Percentiles rank a stretch among this genome's conserved stretches.
phyloP scores from a whole-genome alignment of 2,329 filamentous ascomycete genomes.

The Aspergillus melleus region DNA sequence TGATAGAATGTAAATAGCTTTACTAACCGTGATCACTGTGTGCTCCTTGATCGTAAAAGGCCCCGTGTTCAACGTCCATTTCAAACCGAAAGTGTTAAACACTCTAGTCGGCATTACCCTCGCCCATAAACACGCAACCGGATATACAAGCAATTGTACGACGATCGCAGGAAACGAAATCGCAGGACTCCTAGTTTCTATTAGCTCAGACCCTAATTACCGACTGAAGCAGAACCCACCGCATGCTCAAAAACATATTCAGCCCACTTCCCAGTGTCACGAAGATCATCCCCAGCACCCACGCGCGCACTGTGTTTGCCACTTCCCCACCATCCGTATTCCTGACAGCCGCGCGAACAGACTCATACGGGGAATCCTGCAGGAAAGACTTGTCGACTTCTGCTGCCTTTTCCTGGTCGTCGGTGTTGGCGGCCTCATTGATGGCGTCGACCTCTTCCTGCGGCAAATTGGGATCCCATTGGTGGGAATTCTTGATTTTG shows the following conservation, averaged over 20 bases:
- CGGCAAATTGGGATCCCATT: constrained; percentile 66
- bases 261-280: constrained; percentile 63
- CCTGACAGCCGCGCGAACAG: constrained; percentile 65
- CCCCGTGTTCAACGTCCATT: constrained; percentile 44
- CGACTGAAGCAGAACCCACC: constrained; percentile 29
- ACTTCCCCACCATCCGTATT: constrained; percentile 66
- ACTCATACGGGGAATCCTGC: constrained; percentile 67
- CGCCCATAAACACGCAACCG: constrained; percentile 45
- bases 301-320: constrained; percentile 65
- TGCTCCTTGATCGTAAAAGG: constrained; percentile 52
- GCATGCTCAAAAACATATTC: constrained; percentile 59
- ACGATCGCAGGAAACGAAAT: constrained; percentile 63
- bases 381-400: constrained; percentile 61
- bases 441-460: constrained; percentile 62
- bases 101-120: constrained; percentile 37
- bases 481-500: constrained; percentile 61
- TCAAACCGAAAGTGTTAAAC: constrained; percentile 38
- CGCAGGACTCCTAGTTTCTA: constrained; percentile 45
- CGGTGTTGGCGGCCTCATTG: constrained; percentile 56
- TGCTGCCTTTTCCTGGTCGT: constrained; percentile 57
- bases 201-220: not conserved
- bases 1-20: not conserved
- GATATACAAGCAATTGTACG: constrained; percentile 63
- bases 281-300: constrained; percentile 61
- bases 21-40: constrained; percentile 35